Percentiles rank a stretch among this genome's conserved stretches.
phyloP scores from a whole-genome alignment of 306 rosid genomes.

The Quillaja saponaria region DNA sequence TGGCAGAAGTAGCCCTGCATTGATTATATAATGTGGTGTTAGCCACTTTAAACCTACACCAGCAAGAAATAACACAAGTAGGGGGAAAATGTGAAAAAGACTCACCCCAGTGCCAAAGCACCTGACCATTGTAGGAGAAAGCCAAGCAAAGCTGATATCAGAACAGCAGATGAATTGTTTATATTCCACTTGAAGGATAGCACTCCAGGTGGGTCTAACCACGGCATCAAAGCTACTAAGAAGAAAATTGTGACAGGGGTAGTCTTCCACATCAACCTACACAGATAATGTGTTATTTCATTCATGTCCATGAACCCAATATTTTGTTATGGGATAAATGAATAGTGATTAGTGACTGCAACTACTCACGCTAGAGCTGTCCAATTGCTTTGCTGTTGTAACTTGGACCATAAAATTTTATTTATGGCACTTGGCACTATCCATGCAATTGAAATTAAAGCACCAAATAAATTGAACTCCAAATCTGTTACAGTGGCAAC shows the following conservation, averaged over 20 bases:
- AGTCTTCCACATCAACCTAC: conserved; percentile 94
- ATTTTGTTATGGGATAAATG: conserved; percentile 6
- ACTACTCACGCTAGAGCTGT: conserved; percentile 83
- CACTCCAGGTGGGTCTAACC: conserved; percentile 98
- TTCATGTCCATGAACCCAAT: not conserved
- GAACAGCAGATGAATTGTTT: conserved; percentile 53
- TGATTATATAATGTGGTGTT: conserved; percentile 6
- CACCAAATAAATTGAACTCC: conserved; percentile 83
- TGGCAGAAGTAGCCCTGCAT: conserved; percentile 94
- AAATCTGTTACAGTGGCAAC: conserved; percentile 87
- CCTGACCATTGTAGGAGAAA: conserved; percentile 98
- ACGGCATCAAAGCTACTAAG: conserved; percentile 84
- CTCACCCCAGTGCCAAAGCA: conserved; percentile 95
- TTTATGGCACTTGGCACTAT: conserved; percentile 87
- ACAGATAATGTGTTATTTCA: conserved; percentile 19
- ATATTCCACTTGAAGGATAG: conserved; percentile 76
- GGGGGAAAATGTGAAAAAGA: conserved; percentile 17
- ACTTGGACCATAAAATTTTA: conserved; percentile 81
- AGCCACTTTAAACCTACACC: conserved; percentile 13
- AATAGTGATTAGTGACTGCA: not conserved
- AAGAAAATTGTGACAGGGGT: conserved; percentile 80
- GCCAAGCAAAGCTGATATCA: conserved; percentile 81
- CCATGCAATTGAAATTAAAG: conserved; percentile 68
- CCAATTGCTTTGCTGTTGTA: conserved; percentile 88
- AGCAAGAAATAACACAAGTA: not conserved